phyloP scores from a whole-genome alignment of 1,284 basidiomycete species.

The Coriolopsis trogii region DNA sequence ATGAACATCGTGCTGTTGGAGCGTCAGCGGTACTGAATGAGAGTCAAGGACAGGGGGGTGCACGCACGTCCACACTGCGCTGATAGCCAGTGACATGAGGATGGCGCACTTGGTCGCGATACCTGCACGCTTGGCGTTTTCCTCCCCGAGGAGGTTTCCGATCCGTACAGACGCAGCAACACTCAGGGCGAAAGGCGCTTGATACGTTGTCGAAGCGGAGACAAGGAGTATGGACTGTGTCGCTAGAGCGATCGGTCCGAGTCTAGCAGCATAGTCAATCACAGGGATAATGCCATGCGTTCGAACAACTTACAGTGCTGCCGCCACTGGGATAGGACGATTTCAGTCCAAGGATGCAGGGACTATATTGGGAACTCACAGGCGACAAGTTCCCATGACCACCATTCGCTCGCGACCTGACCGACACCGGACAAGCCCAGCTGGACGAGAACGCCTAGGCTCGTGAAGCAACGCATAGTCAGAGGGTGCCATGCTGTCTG shows the following conservation, averaged over 20 bases:
- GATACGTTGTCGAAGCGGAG: constrained; percentile 79
- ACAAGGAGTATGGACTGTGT: constrained; percentile 77
- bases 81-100: constrained; percentile 60
- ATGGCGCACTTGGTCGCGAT: constrained; percentile 66
- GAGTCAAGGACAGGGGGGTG: not conserved
- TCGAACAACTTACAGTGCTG: constrained; percentile 51
- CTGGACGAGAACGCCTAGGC: constrained; percentile 71
- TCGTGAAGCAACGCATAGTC: constrained; percentile 65
- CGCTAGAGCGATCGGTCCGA: constrained; percentile 66
- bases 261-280: constrained; percentile 29
- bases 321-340: constrained; percentile 45
- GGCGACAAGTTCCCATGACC: constrained; percentile 85
- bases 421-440: constrained; percentile 82
- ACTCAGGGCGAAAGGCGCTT: constrained; percentile 82
- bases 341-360: not conserved
- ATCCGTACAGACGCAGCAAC: constrained; percentile 88
- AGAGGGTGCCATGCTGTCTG: constrained; percentile 87
- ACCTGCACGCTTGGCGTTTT: constrained; percentile 66
- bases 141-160: constrained; percentile 82
- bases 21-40: not conserved
- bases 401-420: constrained; percentile 83
- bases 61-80: constrained; percentile 62
- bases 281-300: too few species aligned
- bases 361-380: constrained; percentile 38
- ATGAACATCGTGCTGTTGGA: constrained; percentile 64